Base-by-base conservation (phyloP, 2,329 filamentous ascomycete species). In the Penicillium sp. region DNA sequence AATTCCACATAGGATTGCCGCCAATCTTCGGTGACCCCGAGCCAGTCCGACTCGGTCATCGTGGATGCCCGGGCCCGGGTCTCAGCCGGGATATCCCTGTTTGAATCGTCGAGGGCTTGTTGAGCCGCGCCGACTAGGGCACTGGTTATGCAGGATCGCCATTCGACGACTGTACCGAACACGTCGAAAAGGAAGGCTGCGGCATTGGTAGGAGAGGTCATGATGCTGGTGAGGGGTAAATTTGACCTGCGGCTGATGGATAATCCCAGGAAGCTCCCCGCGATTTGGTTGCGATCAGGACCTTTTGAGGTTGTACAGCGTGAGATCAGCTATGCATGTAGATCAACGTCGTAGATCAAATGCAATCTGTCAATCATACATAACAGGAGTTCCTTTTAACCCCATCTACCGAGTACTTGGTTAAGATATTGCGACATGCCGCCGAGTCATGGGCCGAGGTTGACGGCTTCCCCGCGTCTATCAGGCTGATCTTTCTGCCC, bases 101-200 rank as follows among this genome's bases (percentile, higher is more conserved):
- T 75, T 42, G 79, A 68, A 16, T 82, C 78, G 35, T 81, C 81
- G 49, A 87, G 79, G 2, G 80, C 78, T 14, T 79, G 75, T 30
- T 76, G 71, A 14, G 85, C 83, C 42, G 82, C 81, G 11, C 80
- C 71, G 26, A 77, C 73, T 52, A 95, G 83, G 57, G 85, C 84
- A 8, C 82, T 78, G 14, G 82, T 85, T 22, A 95, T 85, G 1
- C 87, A 86, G 42, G 80, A 81, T 59, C 90, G 88, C 90, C 91
- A 94, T 79, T 94, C 84, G 49, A 95, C 91, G 64, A 89, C 86
- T 1, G 92, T 95, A 28, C 75, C 75, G 54, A 76, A 77, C 19
- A 70, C 65, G 52, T 77, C 74, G 60, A 77, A 77, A 60, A 76
- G 72, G 19, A 77, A 53, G 10, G 68, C 69, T 49, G 64, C 57